A percentile compares a stretch with the other conserved stretches of the same genome.
Evolutionary conservation across 169 alveolate genomes (phyloP).

Genomic region (Eimeria tenella): DNA sequence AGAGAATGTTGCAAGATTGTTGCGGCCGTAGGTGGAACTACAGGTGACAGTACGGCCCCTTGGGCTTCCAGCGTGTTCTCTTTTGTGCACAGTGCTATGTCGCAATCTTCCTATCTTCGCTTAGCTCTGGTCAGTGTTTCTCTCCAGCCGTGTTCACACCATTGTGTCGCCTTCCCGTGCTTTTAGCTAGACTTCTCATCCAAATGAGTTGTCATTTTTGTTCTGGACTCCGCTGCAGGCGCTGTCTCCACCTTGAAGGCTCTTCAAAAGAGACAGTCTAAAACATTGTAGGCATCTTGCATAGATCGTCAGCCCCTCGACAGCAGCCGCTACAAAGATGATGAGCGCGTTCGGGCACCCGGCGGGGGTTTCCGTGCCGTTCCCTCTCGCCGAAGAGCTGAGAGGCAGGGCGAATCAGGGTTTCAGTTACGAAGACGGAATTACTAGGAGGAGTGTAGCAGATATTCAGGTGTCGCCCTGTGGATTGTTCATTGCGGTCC

Average conservation of each 20-base stretch:
- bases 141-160: too few species aligned
- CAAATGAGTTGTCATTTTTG: not conserved
- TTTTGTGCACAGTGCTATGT: too few species aligned
- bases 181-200: too few species aligned
- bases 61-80: not conserved
- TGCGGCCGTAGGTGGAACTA: slow-evolving; percentile 30
- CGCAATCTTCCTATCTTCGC: too few species aligned
- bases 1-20: slow-evolving; percentile 45
- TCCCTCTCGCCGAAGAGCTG: slow-evolving; percentile 6
- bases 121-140: too few species aligned
- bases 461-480: slow-evolving; percentile 59
- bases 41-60: slow-evolving; percentile 7
- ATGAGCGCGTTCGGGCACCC: slow-evolving; percentile 52
- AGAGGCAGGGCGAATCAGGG: not conserved
- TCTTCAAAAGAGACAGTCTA: not conserved
- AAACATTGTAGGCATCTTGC: not conserved
- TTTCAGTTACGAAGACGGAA: not conserved
- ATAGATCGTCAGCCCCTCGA: not conserved
- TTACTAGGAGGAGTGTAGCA: not conserved
- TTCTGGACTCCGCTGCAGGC: slow-evolving; percentile 2
- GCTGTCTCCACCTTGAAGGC: slow-evolving; percentile 32
- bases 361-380: slow-evolving; percentile 6
- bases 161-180: too few species aligned
- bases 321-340: slow-evolving; percentile 1
- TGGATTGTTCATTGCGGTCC: slow-evolving; percentile 42